Evolutionary conservation across 345 rosid species (phyloP).

Genomic region (Gossypium stocksii): DNA sequence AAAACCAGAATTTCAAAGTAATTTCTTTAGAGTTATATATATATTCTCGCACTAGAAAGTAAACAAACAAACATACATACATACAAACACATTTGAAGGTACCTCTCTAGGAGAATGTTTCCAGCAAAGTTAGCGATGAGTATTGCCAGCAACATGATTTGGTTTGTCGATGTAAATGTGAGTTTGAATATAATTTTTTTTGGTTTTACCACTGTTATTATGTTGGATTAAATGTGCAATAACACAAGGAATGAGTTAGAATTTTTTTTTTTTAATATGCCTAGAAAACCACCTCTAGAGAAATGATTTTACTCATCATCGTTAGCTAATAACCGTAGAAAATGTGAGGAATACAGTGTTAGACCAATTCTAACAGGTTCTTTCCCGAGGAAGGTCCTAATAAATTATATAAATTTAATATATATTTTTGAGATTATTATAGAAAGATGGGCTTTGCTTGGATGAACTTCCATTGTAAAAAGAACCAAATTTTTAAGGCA

Average conservation of each 20-base stretch:
- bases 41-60: not conserved
- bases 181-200: not conserved
- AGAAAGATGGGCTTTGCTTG: not conserved
- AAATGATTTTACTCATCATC: not conserved
- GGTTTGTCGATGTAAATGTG: not conserved
- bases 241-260: not conserved
- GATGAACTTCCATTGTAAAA: not conserved
- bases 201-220: not conserved
- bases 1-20: not conserved
- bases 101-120: not conserved
- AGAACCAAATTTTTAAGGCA: not conserved
- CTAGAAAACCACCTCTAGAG: too few species aligned
- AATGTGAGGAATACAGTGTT: slow-evolving; percentile 3
- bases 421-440: not conserved
- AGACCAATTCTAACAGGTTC: not conserved
- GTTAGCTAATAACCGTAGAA: not conserved
- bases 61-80: not conserved
- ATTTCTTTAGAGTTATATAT: not conserved
- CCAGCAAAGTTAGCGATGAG: not conserved
- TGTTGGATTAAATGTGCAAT: not conserved
- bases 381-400: not conserved
- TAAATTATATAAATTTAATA: not conserved
- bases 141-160: not conserved
- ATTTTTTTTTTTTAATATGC: not conserved
- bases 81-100: not conserved